phyloP scores from a whole-genome alignment of 495 filamentous ascomycete species.

The Daldinia loculata region DNA sequence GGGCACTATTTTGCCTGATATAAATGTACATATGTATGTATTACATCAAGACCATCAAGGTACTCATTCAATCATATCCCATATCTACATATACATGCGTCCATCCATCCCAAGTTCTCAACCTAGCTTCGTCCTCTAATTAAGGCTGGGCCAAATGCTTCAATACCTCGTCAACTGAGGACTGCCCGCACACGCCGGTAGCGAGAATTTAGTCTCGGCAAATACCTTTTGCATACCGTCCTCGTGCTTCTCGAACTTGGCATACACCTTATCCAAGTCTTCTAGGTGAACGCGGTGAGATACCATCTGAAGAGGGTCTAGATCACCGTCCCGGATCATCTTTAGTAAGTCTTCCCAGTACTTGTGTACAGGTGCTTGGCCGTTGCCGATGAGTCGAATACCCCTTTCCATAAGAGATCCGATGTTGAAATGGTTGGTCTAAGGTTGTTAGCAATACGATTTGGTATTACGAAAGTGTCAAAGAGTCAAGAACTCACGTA shows the following conservation, averaged over 20 bases:
- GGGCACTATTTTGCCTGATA: no score
- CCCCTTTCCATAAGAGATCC: constrained; percentile 89
- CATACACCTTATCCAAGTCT: constrained; percentile 76
- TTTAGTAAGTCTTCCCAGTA: constrained; percentile 82
- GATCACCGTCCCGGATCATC: constrained; percentile 72
- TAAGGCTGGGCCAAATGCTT: background rate
- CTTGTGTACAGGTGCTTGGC: constrained; percentile 83
- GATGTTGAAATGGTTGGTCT: constrained; percentile 85
- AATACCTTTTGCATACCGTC: constrained; percentile 77
- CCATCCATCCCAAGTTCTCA: background rate
- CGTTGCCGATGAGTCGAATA: constrained; percentile 81
- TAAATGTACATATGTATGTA: background rate
- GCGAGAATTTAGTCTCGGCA: constrained; percentile 72
- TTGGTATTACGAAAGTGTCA: background rate
- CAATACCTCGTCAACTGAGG: constrained; percentile 61
- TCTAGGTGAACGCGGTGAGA: constrained; percentile 79
- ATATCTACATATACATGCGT: background rate
- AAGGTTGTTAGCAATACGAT: constrained; percentile 11
- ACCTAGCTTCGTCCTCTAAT: background rate
- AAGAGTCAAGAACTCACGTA: constrained; percentile 65
- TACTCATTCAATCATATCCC: constrained; percentile 11
- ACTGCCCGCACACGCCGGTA: constrained; percentile 60
- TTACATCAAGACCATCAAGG: constrained; percentile 31
- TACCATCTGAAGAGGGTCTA: constrained; percentile 83
- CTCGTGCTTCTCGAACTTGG: constrained; percentile 73